Evolutionary conservation across 2,329 filamentous ascomycete species (phyloP), one percentile per base, ranked within the genome.

Genomic region (Venturia carpophila): DNA sequence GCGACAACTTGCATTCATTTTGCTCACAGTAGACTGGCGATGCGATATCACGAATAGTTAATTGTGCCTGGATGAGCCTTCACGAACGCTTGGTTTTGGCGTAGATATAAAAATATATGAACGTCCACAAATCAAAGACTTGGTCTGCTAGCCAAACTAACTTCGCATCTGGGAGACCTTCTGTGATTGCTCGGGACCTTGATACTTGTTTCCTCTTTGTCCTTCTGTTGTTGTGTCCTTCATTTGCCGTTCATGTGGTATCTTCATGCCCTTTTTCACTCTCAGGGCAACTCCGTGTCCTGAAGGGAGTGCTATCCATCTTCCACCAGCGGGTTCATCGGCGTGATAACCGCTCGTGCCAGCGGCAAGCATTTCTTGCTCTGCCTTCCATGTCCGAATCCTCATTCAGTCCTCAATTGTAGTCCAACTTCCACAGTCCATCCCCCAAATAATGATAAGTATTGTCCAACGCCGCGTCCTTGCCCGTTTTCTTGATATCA

Each of bases 401-500:
- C 3, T 15, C n/a, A 41, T 64, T 7, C 30, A n/a, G 10, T 19
- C 66, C 67, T 79, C 76, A 85, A 75, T 82, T 81, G 71, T 85
- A 74, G 67, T 78, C 77, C 74, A 96, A 74, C 71, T 83, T 90
- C 94, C 94, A 99, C 70, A 99, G 79, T 21, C 93, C 94, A 80
- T 99, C 94, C 0, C 94, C 94, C 64, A 97, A 75, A 79, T 88
- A 97, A 82, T 99, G 94, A 41, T 24, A 63, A 19, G 91, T 91
- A 67, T 92, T 89, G 79, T 97, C 93, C 70, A 97, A 90, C 19
- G 92, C 94, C 6, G 92, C 90, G 0, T 94, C 94, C 80, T 97
- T 97, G 69, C 91, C 92, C 79, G 93, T 93, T 69, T 86, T 87
- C 84, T 94, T 96, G 75, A 96, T 92, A 77, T 97, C 92, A 76